Conservation (phyloP, 495 filamentous ascomycete genomes). For the Penicillium cosmopolitanum region DNA sequence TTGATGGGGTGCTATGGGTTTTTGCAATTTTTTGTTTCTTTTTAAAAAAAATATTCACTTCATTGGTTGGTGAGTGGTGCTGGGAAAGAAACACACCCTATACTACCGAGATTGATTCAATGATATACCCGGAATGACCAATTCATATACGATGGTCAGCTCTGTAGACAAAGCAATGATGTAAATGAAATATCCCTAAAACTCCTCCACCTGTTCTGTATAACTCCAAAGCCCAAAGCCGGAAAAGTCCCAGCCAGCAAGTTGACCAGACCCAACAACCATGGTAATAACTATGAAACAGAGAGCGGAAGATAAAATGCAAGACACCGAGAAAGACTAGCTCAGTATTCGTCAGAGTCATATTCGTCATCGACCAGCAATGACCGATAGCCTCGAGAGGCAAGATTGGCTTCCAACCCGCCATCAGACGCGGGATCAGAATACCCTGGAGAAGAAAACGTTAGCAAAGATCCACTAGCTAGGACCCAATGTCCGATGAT, state of each 20-base stretch:
- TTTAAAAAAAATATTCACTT: neutral
- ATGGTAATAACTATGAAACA: slow-evolving; percentile 1
- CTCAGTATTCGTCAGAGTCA: slow-evolving; percentile 56
- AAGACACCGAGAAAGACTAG: slow-evolving; percentile 11
- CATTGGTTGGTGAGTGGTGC: neutral
- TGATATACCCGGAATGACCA: neutral
- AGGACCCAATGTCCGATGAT: neutral
- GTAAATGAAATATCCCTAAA: neutral
- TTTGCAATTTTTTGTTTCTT: neutral
- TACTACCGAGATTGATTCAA: neutral
- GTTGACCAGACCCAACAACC: neutral
- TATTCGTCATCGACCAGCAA: slow-evolving; percentile 52
- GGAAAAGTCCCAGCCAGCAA: neutral
- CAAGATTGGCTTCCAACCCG: slow-evolving; percentile 83
- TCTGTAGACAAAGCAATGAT: neutral
- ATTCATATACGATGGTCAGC: neutral
- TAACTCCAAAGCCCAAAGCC: slow-evolving; percentile 1
- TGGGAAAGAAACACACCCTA: neutral
- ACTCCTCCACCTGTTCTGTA: slow-evolving; percentile 4
- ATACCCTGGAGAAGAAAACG: slow-evolving; percentile 59
- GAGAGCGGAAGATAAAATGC: slow-evolving; percentile 1
- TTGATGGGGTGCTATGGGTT: neutral
- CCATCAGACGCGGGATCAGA: slow-evolving; percentile 81
- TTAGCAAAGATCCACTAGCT: slow-evolving; percentile 9
- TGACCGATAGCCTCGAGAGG: slow-evolving; percentile 53